These are phyloP conservation scores for Immersiporthe knoxdaviesiana DNA, from an alignment of 2,329 filamentous ascomycete species.

Conservation along the genomic window DNA sequence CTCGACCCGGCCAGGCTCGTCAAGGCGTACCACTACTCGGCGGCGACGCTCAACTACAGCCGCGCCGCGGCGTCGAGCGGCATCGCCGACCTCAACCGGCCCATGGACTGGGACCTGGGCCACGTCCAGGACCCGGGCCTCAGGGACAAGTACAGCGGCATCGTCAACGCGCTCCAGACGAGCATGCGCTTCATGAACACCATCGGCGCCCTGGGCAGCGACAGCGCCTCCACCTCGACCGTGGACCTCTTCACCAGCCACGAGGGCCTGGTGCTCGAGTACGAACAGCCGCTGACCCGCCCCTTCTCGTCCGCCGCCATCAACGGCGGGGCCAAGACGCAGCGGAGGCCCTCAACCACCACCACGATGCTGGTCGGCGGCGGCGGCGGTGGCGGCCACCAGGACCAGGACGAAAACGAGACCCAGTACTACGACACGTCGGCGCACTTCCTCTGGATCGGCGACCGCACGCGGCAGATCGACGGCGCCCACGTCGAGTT, in stretches of 20 bases:
- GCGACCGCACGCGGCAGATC: conserved; percentile 91
- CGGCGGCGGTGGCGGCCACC: conserved; percentile 34
- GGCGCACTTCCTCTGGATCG: conserved; percentile 97
- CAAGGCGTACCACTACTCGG: conserved; percentile 92
- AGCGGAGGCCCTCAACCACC: conserved; percentile 34
- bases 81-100: conserved; percentile 90
- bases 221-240: conserved; percentile 78
- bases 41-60: conserved; percentile 92
- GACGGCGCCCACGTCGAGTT: conserved; percentile 96
- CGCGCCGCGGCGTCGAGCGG: conserved; percentile 82
- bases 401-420: conserved; percentile 35
- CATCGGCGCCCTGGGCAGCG: conserved; percentile 77
- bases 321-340: conserved; percentile 27
- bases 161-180: conserved; percentile 85
- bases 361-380: conserved; percentile 30
- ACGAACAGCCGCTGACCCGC: conserved; percentile 86
- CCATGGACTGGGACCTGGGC: conserved; percentile 91
- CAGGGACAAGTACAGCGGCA: conserved; percentile 82
- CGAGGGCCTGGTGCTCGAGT: conserved; percentile 91
- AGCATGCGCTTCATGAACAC: conserved; percentile 93
- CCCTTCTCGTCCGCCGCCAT: conserved; percentile 56
- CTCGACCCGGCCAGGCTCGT: conserved; percentile 86
- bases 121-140: conserved; percentile 84
- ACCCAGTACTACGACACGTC: conserved; percentile 90
- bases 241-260: conserved; percentile 96